These are phyloP conservation scores for Rhexocercosporidium sp. DNA, from an alignment of 2,329 filamentous ascomycete genomes.

Conservation along the genomic window DNA sequence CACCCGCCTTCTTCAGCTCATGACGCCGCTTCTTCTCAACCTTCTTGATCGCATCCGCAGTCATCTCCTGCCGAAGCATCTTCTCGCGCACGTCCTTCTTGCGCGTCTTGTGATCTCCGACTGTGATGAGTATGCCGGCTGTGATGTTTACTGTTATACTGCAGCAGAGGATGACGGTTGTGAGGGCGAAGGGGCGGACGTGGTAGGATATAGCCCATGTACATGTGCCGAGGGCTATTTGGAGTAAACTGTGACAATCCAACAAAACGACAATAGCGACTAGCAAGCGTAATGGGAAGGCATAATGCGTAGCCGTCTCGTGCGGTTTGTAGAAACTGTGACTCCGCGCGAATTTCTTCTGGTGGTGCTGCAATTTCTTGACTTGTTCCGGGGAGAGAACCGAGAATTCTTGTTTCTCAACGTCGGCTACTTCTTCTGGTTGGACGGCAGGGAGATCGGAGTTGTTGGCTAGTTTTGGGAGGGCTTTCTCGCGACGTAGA, in stretches of 20 bases:
- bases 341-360: constrained; percentile 78
- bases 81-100: constrained; percentile 87
- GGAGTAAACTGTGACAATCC: constrained; percentile 79
- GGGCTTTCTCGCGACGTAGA: constrained; percentile 58
- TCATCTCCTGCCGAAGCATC: constrained; percentile 78
- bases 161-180: constrained; percentile 79
- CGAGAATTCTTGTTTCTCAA: constrained; percentile 53
- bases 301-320: constrained; percentile 80
- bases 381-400: constrained; percentile 72
- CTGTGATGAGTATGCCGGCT: constrained; percentile 75
- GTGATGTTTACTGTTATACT: constrained; percentile 80
- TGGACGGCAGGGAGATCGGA: constrained; percentile 60
- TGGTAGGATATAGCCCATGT: constrained; percentile 82
- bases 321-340: constrained; percentile 91
- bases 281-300: constrained; percentile 76
- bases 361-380: constrained; percentile 73
- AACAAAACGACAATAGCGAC: constrained; percentile 79
- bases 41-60: constrained; percentile 61
- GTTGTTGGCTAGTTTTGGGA: constrained; percentile 62
- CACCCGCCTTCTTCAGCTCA: constrained; percentile 15
- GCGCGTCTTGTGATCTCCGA: constrained; percentile 76
- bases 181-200: constrained; percentile 71
- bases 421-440: constrained; percentile 38
- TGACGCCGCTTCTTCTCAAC: constrained; percentile 44
- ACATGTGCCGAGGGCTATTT: constrained; percentile 77